Evolutionary conservation across 2,329 filamentous ascomycete species (phyloP).

Genomic region (Fusarium veterinarium): DNA sequence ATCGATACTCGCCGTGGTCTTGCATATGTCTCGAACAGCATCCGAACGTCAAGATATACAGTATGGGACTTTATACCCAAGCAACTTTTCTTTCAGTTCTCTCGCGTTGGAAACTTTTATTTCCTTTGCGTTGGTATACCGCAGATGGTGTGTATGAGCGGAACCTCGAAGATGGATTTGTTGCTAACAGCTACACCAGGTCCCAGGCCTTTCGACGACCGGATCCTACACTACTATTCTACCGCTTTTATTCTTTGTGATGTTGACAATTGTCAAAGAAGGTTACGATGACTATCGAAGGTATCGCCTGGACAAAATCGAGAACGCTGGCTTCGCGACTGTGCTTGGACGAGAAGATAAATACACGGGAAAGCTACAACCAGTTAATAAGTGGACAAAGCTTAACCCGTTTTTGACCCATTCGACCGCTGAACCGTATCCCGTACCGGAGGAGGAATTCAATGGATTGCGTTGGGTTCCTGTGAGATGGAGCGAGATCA

Average conservation of each 20-base stretch:
- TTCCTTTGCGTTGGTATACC: slow-evolving; percentile 86
- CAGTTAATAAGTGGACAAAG: slow-evolving; percentile 38
- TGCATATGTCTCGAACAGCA: slow-evolving; percentile 68
- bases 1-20: slow-evolving; percentile 63
- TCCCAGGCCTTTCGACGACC: slow-evolving; percentile 80
- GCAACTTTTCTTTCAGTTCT: slow-evolving; percentile 87
- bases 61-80: slow-evolving; percentile 87
- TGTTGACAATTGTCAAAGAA: slow-evolving; percentile 85
- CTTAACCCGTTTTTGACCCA: slow-evolving; percentile 51
- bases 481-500: slow-evolving; percentile 58
- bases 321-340: slow-evolving; percentile 71
- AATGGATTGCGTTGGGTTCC: slow-evolving; percentile 63
- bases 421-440: slow-evolving; percentile 44
- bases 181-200: slow-evolving; percentile 41
- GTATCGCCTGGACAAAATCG: slow-evolving; percentile 82
- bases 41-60: slow-evolving; percentile 86
- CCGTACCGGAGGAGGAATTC: slow-evolving; percentile 70
- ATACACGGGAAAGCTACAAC: slow-evolving; percentile 45
- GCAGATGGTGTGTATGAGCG: slow-evolving; percentile 66
- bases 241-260: slow-evolving; percentile 79
- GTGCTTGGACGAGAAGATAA: slow-evolving; percentile 56
- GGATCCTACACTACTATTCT: slow-evolving; percentile 80
- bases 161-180: not conserved
- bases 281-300: slow-evolving; percentile 87
- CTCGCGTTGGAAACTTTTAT: slow-evolving; percentile 87